Evolutionary conservation across 2,329 filamentous ascomycete species (phyloP).

Genomic region (Dactylellina leptospora): DNA sequence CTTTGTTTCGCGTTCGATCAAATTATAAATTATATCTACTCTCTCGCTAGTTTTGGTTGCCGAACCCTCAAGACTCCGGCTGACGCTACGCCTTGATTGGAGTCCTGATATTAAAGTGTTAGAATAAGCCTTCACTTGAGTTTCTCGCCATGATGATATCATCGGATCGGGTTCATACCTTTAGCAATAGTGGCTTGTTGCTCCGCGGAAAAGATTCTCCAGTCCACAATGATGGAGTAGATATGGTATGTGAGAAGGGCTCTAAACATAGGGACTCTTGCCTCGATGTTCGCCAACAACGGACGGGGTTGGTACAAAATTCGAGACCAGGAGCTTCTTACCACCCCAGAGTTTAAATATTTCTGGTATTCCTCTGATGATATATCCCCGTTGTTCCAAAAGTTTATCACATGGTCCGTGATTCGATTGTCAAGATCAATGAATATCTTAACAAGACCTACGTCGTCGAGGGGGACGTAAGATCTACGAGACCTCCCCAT

Average conservation of each 20-base stretch:
- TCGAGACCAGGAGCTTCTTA: constrained; percentile 1
- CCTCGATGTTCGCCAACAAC: constrained; percentile 11
- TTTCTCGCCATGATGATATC: no score
- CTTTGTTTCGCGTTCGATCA: constrained; percentile 18
- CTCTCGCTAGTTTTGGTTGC: neutral
- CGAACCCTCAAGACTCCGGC: neutral
- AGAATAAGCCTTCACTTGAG: no score
- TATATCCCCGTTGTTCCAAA: constrained; percentile 26
- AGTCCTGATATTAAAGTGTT: neutral
- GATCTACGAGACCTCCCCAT: no score
- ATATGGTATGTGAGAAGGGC: constrained; percentile 38
- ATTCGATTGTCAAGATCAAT: constrained; percentile 25
- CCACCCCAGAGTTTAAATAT: constrained; percentile 11
- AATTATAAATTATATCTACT: neutral
- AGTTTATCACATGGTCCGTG: constrained; percentile 31
- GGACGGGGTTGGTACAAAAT: constrained; percentile 18
- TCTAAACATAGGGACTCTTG: constrained; percentile 26
- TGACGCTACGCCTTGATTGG: neutral
- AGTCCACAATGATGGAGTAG: constrained; percentile 29
- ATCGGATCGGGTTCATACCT: neutral
- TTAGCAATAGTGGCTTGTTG: neutral
- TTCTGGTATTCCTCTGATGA: constrained; percentile 18
- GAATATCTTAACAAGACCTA: constrained; percentile 13
- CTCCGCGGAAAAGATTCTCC: constrained; percentile 9
- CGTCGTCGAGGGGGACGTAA: constrained; percentile 22